phyloP scores from a whole-genome alignment of 1,139 yeast genomes.

The Geotrichum cucujoidarum region DNA sequence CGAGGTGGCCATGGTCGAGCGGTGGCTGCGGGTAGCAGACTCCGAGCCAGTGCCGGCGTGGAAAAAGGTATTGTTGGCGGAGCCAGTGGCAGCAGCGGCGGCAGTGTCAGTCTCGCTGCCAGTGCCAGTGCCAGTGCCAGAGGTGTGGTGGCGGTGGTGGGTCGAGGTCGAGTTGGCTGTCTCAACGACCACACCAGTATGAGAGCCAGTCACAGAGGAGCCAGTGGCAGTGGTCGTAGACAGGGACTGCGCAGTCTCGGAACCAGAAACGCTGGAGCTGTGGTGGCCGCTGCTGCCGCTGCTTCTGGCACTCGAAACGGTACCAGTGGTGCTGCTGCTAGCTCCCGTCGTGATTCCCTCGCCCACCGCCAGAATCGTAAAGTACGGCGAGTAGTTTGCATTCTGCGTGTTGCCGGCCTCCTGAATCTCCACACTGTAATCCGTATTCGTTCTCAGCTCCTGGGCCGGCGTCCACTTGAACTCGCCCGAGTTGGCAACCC shows the following conservation, averaged over 20 bases:
- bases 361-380: constrained; percentile 30
- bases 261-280: constrained; percentile 25
- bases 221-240: neutral
- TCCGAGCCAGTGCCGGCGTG: neutral
- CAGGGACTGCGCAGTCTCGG: constrained; percentile 16
- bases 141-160: no score
- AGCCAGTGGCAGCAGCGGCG: neutral
- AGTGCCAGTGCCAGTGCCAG: neutral
- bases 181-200: neutral
- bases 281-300: constrained; percentile 19
- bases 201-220: neutral
- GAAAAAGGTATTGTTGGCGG: no score
- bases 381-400: constrained; percentile 34
- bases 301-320: constrained; percentile 34
- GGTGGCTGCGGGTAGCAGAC: no score
- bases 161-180: neutral
- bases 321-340: constrained; percentile 18
- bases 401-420: constrained; percentile 24
- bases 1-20: no score
- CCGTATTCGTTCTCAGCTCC: constrained; percentile 25
- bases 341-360: constrained; percentile 25
- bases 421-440: constrained; percentile 36
- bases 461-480: constrained; percentile 32
- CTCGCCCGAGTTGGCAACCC: constrained; percentile 31
- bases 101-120: neutral